Percentiles rank a stretch among this genome's conserved stretches.
Evolutionary conservation across 73 alveolate species (phyloP).

Genomic region (Tetrahymena elliotti): DNA sequence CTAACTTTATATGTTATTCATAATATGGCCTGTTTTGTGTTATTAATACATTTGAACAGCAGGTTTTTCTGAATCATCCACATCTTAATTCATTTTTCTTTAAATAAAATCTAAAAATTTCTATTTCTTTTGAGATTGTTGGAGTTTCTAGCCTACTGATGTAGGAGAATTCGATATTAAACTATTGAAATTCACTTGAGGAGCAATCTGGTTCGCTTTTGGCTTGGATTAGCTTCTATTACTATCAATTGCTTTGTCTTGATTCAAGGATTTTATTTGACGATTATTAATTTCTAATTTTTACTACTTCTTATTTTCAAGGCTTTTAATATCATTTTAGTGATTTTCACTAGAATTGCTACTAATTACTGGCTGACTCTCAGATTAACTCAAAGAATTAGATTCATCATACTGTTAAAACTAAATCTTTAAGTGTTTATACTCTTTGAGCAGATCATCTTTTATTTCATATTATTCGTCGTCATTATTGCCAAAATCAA

Average conservation of each 20-base stretch:
- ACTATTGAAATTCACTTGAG: not conserved
- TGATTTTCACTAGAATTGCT: not conserved
- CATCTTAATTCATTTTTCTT: not conserved
- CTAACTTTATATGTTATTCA: not conserved
- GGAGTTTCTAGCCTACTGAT: not conserved
- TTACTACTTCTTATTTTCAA: not conserved
- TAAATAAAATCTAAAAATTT: not conserved
- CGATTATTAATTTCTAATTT: not conserved
- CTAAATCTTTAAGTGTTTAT: not conserved
- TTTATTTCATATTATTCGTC: not conserved
- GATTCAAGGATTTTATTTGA: not conserved
- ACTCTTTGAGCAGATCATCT: not conserved
- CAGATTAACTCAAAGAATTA: not conserved
- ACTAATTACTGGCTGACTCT: not conserved
- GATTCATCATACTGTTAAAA: not conserved
- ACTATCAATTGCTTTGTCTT: not conserved
- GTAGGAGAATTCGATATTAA: not conserved
- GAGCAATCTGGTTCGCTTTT: not conserved
- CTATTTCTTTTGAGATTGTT: not conserved
- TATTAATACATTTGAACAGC: not conserved
- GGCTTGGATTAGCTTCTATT: not conserved
- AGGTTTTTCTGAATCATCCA: not conserved
- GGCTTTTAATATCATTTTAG: not conserved
- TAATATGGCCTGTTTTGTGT: not conserved
- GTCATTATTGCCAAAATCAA: not conserved